Evolutionary conservation across 2,329 filamentous ascomycete genomes (phyloP), one percentile per base, ranked within the genome.

Genomic region (Penicillium sp.): DNA sequence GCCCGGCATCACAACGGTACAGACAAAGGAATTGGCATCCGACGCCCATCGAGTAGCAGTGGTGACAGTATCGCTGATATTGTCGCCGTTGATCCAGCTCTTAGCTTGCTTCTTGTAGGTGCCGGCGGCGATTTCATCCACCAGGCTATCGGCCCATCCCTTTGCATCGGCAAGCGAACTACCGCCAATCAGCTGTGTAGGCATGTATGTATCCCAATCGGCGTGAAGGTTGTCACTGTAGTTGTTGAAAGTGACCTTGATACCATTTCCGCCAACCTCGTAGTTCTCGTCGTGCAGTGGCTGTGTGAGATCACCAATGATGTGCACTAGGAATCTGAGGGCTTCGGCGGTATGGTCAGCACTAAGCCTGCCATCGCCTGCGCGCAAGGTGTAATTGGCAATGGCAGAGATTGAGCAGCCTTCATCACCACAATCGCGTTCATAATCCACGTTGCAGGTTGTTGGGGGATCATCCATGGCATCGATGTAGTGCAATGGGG

Each of bases 251-350:
- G 75, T 77, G 1, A 91, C 88, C 15, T 79, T 72, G 64, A 91
- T 88, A 12, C 82, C 81, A 64, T 91, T 92, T 0, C 89, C 89
- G 54, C 89, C 89, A 23, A 81, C 76, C 2, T 81, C 79, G 7
- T 87, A 82, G 55, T 87, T 80, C 73, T 85, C 82, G 13, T 80
- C 79, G 64, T 85, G 83, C 49, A 95, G 77, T 0, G 89, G 89
- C 69, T 92, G 91, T 59, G 85, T 85, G 27, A 90, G 84, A 70
- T 96, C 91, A 56, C 90, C 84, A 12, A 94, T 75, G 66, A 70
- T 51, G 60, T 76, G 81, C 23, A 84, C 72, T 53, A 84, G 69
- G 71, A 80, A 83, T 56, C 77, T 76, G 21, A 84, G 66, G 0
- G 80, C 80, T 49, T 78, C 75, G 57, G 75, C 74, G 40, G 72